Conservation (phyloP, 345 rosid genomes). For the Kandelia obovata region DNA sequence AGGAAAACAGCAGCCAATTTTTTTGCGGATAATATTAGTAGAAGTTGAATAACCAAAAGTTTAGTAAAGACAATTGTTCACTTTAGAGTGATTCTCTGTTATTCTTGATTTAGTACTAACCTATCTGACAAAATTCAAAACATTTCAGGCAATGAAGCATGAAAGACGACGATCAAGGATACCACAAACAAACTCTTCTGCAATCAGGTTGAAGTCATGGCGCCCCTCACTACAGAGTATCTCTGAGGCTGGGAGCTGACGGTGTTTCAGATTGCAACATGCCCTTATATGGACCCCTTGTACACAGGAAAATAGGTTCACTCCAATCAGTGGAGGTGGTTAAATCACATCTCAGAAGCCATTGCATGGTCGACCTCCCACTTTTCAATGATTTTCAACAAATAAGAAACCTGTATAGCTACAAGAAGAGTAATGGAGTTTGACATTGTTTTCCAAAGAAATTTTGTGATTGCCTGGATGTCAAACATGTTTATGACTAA, state of each 20-base stretch:
- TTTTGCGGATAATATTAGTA: too few relatives aligned
- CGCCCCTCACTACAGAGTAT: constrained; percentile 85
- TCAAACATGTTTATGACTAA: not conserved
- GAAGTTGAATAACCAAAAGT: not conserved
- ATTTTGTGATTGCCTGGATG: not conserved
- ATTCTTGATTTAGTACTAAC: not conserved
- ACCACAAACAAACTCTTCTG: constrained; percentile 37
- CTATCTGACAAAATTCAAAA: not conserved
- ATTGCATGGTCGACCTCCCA: constrained; percentile 9
- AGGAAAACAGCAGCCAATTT: too few relatives aligned
- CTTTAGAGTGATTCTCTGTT: not conserved
- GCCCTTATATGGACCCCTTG: not conserved
- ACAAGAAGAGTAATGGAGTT: constrained; percentile 24
- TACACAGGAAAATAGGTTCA: constrained; percentile 11
- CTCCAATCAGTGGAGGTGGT: constrained; percentile 14
- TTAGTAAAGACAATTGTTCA: not conserved
- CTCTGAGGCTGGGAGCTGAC: constrained; percentile 62
- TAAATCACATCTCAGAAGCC: constrained; percentile 9
- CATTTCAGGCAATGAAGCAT: constrained; percentile 42
- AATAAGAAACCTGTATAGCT: constrained; percentile 47
- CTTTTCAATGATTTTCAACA: constrained; percentile 14
- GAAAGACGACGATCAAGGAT: constrained; percentile 51
- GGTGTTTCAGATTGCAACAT: constrained; percentile 13
- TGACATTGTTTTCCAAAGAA: constrained; percentile 8
- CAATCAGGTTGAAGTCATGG: constrained; percentile 66